Evolutionary conservation across 148 eudicot species (phyloP).

Genomic region (Rhododendron vialii): DNA sequence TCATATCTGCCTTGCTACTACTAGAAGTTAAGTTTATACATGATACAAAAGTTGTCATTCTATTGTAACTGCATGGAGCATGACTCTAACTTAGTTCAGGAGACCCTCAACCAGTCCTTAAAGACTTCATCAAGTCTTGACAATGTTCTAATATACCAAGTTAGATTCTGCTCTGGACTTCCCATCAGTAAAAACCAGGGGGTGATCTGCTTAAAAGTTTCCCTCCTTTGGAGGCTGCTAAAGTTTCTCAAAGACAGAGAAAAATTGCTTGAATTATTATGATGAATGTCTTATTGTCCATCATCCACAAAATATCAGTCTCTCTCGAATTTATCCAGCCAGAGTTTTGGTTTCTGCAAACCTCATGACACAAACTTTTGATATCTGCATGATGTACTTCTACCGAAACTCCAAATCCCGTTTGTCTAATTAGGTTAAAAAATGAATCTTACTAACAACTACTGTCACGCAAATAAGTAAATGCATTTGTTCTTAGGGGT

Average conservation of each 20-base stretch:
- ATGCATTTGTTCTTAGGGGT: neutral
- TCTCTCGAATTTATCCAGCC: neutral
- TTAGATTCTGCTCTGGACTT: neutral
- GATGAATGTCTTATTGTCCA: neutral
- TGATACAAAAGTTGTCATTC: neutral
- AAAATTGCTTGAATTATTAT: neutral
- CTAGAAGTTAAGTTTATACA: neutral
- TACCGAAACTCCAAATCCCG: neutral
- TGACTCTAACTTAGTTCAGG: neutral
- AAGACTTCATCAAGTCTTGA: neutral
- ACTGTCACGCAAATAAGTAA: neutral
- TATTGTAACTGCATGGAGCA: neutral
- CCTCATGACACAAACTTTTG: neutral
- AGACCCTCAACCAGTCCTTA: neutral
- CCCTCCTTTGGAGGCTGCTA: neutral
- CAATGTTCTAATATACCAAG: neutral
- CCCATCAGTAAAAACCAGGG: neutral
- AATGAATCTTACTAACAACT: neutral
- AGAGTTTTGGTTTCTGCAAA: neutral
- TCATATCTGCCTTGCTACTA: neutral
- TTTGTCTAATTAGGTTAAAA: neutral
- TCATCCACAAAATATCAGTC: neutral
- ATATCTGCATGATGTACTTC: neutral
- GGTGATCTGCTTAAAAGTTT: neutral
- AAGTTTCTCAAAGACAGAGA: neutral